Conservation (phyloP, 2,329 filamentous ascomycete species). For the Fusarium heterosporum region DNA sequence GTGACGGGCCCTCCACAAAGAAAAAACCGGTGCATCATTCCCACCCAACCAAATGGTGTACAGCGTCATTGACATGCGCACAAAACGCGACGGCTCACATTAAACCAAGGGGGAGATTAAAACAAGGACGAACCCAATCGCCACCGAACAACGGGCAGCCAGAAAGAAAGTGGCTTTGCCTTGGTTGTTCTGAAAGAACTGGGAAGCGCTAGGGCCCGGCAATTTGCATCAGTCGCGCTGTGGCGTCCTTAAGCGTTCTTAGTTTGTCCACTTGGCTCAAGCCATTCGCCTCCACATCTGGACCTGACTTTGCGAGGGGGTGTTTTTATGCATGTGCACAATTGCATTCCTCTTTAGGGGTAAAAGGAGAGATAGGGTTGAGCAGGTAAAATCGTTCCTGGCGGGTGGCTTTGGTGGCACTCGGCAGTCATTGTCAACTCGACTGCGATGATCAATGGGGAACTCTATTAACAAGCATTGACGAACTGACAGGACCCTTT, state of each 20-base stretch:
- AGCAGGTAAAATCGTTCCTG: neutral
- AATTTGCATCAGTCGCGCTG: slow-evolving; percentile 31
- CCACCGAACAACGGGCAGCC: slow-evolving; percentile 33
- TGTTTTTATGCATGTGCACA: slow-evolving; percentile 24
- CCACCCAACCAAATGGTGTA: slow-evolving; percentile 6
- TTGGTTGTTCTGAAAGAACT: neutral
- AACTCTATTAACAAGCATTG: neutral
- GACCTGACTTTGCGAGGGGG: neutral
- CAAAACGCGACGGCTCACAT: slow-evolving; percentile 10
- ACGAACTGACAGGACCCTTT: slow-evolving; percentile 9
- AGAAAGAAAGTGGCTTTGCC: slow-evolving; percentile 17
- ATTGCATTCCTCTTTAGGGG: neutral
- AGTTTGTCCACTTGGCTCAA: slow-evolving; percentile 18
- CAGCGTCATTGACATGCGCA: slow-evolving; percentile 20
- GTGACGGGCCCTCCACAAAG: neutral
- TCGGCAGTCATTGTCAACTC: neutral
- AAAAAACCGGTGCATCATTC: neutral
- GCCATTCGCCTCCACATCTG: slow-evolving; percentile 3
- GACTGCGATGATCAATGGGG: neutral
- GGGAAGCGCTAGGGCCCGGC: slow-evolving; percentile 3
- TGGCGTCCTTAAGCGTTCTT: slow-evolving; percentile 25
- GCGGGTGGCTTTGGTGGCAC: slow-evolving; percentile 6
- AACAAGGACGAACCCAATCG: slow-evolving; percentile 25
- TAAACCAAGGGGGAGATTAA: slow-evolving; percentile 35
- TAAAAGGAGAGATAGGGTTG: neutral